Base-by-base conservation (phyloP, 2,329 filamentous ascomycete species). In the Endocalyx cinctus region DNA sequence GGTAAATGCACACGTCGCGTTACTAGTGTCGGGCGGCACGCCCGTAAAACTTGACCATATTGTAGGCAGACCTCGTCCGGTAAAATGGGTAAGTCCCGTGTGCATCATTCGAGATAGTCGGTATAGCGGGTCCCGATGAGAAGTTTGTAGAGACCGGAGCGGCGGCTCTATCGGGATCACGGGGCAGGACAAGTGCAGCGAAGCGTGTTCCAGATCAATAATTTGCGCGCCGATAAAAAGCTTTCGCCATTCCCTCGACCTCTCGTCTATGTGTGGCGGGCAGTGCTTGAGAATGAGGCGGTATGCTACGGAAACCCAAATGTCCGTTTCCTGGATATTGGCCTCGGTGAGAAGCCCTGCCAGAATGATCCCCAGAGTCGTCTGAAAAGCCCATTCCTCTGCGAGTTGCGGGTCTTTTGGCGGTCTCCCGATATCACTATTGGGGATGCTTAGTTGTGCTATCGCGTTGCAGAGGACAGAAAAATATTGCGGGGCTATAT, bases 81-180 rank as follows among this genome's bases (percentile, higher is more conserved):
- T 62, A 33, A 67, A 67, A 31, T 65, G 59, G 4, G 54, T 58
- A 4, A 67, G 41, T 1, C 64, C 63, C 0, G 57, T 63, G 31
- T 67, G 60, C 63, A 67, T 66, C 62, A 67, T 66, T 12, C 60
- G 55, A 2, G 63, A 65, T 0, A 67, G 48, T 5, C 57, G 51
- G 25, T 64, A 62, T 4, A 66, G 55, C 14, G 63, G 62, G 35
- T 67, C 63, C 27, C 57, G 55, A 10, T 54, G 49, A 1, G 61
- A 58, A 4, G 55, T 57, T 23, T 60, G 58, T 6, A 67, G 52
- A 5, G 54, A 46, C 0, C 54, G 42, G 2, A 65, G 46, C 1
- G 63, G 64, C 1, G 64, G 55, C 20, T 59, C 55, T 11, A 63
- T 51, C 2, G 63, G 63, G 15, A 67, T 57, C 7, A 64, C 55